A percentile compares a stretch with the other conserved stretches of the same genome.
These are phyloP conservation scores for Gastrodia elata DNA, from an alignment of 106 monocot genomes.

Conservation along the genomic window DNA sequence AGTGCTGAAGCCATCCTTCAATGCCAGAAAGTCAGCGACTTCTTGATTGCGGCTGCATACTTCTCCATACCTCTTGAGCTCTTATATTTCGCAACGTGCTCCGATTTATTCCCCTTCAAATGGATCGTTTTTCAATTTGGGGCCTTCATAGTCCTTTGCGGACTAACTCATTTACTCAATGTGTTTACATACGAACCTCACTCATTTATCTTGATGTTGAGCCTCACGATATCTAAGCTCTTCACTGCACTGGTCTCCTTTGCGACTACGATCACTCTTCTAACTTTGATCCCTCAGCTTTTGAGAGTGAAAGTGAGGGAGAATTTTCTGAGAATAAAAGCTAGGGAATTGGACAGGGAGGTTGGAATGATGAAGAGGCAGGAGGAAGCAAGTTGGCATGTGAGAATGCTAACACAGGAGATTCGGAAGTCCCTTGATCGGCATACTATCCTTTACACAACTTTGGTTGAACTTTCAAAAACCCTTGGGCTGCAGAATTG, in stretches of 20 bases:
- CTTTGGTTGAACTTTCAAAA: constrained; percentile 61
- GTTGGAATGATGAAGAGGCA: constrained; percentile 57
- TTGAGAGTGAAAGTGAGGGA: constrained; percentile 58
- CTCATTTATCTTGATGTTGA: constrained; percentile 46
- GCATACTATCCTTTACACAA: constrained; percentile 61
- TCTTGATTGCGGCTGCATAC: constrained; percentile 62
- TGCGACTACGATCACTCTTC: constrained; percentile 54
- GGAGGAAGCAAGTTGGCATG: constrained; percentile 67
- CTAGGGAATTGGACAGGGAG: constrained; percentile 45
- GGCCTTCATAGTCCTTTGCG: constrained; percentile 67
- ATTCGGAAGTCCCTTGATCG: constrained; percentile 62
- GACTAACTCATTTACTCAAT: constrained; percentile 56
- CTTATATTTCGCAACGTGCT: constrained; percentile 50
- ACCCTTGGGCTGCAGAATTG: constrained; percentile 54
- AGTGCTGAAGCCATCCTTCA: constrained; percentile 34
- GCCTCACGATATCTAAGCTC: constrained; percentile 51
- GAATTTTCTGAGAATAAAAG: constrained; percentile 51
- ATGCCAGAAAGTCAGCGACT: constrained; percentile 62
- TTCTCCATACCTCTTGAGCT: constrained; percentile 83
- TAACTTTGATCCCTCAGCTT: constrained; percentile 73
- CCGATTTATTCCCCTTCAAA: constrained; percentile 61
- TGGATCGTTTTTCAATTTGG: constrained; percentile 69
- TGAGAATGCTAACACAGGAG: constrained; percentile 67
- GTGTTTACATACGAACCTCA: constrained; percentile 63
- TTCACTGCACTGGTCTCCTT: constrained; percentile 71